These are phyloP conservation scores for Xylariaceae sp. DNA, from an alignment of 2,329 filamentous ascomycete species.

Conservation along the genomic window DNA sequence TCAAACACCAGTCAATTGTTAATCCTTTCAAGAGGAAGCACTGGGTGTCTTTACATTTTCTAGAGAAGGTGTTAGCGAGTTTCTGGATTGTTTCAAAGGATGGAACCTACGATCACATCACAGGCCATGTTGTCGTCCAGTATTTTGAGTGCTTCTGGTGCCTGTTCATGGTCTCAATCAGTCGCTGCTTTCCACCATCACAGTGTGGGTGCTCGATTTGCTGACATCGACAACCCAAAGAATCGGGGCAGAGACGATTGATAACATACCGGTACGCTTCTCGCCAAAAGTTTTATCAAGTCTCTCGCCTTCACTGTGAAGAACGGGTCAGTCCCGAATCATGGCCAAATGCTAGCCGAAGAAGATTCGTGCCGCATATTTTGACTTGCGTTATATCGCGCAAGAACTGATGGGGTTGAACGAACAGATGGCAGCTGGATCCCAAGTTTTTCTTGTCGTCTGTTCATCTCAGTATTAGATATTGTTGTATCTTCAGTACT, in stretches of 20 bases:
- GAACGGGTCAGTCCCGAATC: slow-evolving; percentile 5
- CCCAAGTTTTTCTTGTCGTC: slow-evolving; percentile 34
- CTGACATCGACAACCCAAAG: no score
- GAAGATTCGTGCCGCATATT: no score
- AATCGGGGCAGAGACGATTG: no score
- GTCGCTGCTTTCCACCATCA: no score
- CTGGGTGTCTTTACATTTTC: slow-evolving; percentile 16
- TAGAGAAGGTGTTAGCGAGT: background rate
- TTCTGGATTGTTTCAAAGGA: background rate
- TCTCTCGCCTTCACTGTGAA: slow-evolving; percentile 76
- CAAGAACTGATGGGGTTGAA: background rate
- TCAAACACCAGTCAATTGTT: slow-evolving; percentile 48
- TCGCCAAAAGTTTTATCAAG: slow-evolving; percentile 85
- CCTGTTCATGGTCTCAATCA: no score
- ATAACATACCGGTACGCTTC: slow-evolving; percentile 89
- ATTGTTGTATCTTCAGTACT: no score
- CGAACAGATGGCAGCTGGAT: slow-evolving; percentile 74
- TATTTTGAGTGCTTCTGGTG: slow-evolving; percentile 90
- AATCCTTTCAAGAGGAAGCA: background rate
- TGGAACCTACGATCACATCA: slow-evolving; percentile 64
- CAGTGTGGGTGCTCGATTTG: no score
- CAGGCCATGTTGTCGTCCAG: slow-evolving; percentile 87
- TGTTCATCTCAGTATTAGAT: no score
- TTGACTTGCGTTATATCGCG: no score
- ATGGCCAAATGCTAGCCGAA: background rate